Percentiles rank a stretch among this genome's conserved stretches.
Evolutionary conservation across 2,329 filamentous ascomycete genomes (phyloP).

Genomic region (Botrytis elliptica): DNA sequence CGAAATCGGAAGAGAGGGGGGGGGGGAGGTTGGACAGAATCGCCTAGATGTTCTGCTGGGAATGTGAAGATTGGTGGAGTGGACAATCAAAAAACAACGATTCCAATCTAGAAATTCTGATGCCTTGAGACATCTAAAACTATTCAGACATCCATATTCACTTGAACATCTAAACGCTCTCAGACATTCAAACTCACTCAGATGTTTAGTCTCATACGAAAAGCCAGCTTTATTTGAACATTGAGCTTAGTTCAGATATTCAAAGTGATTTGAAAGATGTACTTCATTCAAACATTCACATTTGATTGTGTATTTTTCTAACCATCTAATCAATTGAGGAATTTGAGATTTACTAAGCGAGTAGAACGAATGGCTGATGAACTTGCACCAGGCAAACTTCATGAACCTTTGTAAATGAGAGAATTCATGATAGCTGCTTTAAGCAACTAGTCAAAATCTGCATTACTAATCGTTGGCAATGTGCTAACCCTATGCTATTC

Average conservation of each 20-base stretch:
- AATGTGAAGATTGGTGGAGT: neutral
- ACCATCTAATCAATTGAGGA: neutral
- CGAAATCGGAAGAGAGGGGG: neutral
- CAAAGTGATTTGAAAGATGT: neutral
- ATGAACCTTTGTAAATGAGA: neutral
- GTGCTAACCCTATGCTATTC: too few relatives aligned
- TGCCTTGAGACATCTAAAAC: neutral
- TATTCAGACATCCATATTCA: neutral
- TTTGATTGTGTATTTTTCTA: neutral
- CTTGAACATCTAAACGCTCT: neutral
- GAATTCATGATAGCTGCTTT: accelerated
- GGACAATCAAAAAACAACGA: neutral
- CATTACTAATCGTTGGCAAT: too few relatives aligned
- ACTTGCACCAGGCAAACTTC: neutral
- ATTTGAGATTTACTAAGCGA: neutral
- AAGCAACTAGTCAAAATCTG: neutral
- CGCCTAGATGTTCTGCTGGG: accelerated
- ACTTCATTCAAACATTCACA: neutral
- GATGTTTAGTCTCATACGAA: neutral
- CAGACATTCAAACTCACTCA: neutral
- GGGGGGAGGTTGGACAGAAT: too few relatives aligned
- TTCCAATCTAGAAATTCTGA: neutral
- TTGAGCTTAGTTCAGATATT: neutral
- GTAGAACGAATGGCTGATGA: neutral
- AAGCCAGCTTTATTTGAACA: neutral